phyloP scores from a whole-genome alignment of 2,329 filamentous ascomycete genomes.

The Fonsecaea monophora region DNA sequence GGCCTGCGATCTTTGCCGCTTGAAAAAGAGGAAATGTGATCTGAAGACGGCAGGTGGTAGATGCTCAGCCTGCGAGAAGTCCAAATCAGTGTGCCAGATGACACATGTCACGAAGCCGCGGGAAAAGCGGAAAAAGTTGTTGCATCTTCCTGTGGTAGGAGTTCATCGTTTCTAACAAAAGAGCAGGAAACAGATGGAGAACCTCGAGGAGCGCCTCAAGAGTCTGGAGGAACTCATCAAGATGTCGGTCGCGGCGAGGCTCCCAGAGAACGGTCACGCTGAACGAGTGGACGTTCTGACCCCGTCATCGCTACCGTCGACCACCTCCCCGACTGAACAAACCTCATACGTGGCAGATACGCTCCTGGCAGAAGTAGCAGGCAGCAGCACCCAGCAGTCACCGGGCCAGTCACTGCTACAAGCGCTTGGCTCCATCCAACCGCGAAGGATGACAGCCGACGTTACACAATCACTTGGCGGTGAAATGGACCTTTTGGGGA shows the following conservation, averaged over 20 bases:
- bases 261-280: slow-evolving; percentile 68
- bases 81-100: slow-evolving; percentile 96
- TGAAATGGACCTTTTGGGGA: not conserved
- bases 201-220: slow-evolving; percentile 88
- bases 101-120: slow-evolving; percentile 99
- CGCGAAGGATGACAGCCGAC: not conserved
- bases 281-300: slow-evolving; percentile 85
- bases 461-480: not conserved
- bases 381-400: not conserved
- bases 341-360: slow-evolving; percentile 7
- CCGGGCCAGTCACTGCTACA: slow-evolving; percentile 17
- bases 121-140: slow-evolving; percentile 88
- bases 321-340: slow-evolving; percentile 49
- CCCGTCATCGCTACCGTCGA: slow-evolving; percentile 82
- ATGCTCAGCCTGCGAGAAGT: slow-evolving; percentile 94
- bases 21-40: slow-evolving; percentile 93
- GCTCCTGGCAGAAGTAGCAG: not conserved
- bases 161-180: not conserved
- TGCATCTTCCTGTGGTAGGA: not conserved
- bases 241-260: slow-evolving; percentile 70
- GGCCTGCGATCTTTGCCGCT: slow-evolving; percentile 95
- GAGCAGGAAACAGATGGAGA: slow-evolving; percentile 90
- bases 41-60: slow-evolving; percentile 78
- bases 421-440: not conserved
- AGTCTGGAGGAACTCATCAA: slow-evolving; percentile 86